Conservation (phyloP, 2,329 filamentous ascomycete species). For the Tolypocladium inflatum region DNA sequence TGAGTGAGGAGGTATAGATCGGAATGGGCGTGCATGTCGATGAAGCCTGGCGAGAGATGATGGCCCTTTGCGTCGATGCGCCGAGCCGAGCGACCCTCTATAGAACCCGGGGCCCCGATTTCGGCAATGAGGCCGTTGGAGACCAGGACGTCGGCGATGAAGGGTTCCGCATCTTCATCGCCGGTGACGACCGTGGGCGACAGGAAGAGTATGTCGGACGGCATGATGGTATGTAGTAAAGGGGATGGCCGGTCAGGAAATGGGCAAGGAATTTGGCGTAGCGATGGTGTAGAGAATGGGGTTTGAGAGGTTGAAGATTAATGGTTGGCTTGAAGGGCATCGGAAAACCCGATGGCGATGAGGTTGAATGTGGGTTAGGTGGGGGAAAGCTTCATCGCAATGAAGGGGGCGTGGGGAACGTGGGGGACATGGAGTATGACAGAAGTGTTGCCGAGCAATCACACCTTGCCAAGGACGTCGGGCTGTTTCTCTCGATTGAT, state of each 20-base stretch:
- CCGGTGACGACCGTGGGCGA: slow-evolving; percentile 12
- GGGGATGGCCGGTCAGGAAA: neutral
- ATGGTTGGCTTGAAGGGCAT: neutral
- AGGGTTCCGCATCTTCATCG: slow-evolving; percentile 9
- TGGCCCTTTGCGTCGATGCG: slow-evolving; percentile 9
- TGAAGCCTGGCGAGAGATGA: slow-evolving; percentile 13
- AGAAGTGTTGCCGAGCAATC: no score
- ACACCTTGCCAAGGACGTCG: no score
- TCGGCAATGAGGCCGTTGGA: slow-evolving; percentile 9
- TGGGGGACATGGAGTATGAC: neutral
- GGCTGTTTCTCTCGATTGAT: no score
- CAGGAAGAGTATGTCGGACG: slow-evolving; percentile 8
- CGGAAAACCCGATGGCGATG: neutral
- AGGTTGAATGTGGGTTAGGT: neutral
- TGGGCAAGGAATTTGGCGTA: neutral
- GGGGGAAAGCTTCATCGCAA: neutral
- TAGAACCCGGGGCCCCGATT: slow-evolving; percentile 8
- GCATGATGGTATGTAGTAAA: neutral
- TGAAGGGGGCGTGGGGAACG: neutral
- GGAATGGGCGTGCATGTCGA: slow-evolving; percentile 16
- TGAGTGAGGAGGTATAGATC: slow-evolving; percentile 13
- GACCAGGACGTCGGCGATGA: slow-evolving; percentile 12
- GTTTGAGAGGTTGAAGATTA: neutral
- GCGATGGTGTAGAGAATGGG: neutral
- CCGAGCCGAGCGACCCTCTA: slow-evolving; percentile 5